These are phyloP conservation scores for Botrytis cinerea DNA, from an alignment of 2,329 filamentous ascomycete genomes.

Conservation along the genomic window DNA sequence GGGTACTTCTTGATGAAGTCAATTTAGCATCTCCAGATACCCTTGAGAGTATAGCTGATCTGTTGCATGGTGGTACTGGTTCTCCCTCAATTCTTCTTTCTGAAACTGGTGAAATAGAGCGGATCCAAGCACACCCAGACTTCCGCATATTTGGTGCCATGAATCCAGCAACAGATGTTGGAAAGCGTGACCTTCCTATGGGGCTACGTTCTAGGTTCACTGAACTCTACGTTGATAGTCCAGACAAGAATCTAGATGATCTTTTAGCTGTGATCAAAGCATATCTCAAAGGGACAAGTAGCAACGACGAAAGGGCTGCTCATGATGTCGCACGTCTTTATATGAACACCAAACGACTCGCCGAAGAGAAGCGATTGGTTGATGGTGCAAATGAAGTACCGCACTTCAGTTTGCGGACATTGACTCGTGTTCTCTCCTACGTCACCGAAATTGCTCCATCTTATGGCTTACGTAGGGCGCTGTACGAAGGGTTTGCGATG, in stretches of 20 bases:
- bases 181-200: slow-evolving; percentile 89
- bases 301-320: slow-evolving; percentile 71
- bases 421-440: slow-evolving; percentile 88
- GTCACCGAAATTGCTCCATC: slow-evolving; percentile 80
- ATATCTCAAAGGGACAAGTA: slow-evolving; percentile 74
- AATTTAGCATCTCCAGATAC: slow-evolving; percentile 95
- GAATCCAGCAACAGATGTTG: slow-evolving; percentile 97
- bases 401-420: slow-evolving; percentile 92
- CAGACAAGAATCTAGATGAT: slow-evolving; percentile 84
- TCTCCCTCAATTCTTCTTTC: slow-evolving; percentile 83
- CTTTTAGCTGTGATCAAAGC: slow-evolving; percentile 84
- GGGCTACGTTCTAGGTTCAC: slow-evolving; percentile 92
- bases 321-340: slow-evolving; percentile 86
- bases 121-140: slow-evolving; percentile 83
- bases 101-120: slow-evolving; percentile 90
- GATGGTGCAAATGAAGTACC: slow-evolving; percentile 95
- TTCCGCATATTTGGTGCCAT: slow-evolving; percentile 98
- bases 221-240: slow-evolving; percentile 90
- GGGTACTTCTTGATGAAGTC: slow-evolving; percentile 96
- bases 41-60: slow-evolving; percentile 86
- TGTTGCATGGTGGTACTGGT: slow-evolving; percentile 72
- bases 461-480: slow-evolving; percentile 80
- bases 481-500: slow-evolving; percentile 98
- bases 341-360: slow-evolving; percentile 79
- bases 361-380: slow-evolving; percentile 79